Conservation (phyloP, 2,329 filamentous ascomycete genomes). For the Anthostomella pinea region DNA sequence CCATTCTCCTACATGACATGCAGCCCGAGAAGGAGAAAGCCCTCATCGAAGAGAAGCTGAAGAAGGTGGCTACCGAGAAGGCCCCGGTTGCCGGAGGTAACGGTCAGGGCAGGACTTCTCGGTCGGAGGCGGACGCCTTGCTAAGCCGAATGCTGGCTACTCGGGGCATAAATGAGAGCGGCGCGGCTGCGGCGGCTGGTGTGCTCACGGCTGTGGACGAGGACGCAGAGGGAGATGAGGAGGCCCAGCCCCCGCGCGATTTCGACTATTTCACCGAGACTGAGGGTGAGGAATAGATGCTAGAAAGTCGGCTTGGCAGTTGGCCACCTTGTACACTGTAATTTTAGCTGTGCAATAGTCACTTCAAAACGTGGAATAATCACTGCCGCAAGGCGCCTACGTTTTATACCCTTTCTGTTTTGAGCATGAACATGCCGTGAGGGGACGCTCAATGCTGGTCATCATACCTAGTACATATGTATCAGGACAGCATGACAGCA, state of each 20-base stretch:
- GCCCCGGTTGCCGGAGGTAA: conserved; percentile 50
- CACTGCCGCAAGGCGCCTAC: no score
- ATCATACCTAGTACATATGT: no score
- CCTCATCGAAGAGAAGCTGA: conserved; percentile 87
- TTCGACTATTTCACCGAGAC: conserved; percentile 78
- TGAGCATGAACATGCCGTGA: no score
- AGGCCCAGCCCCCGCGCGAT: conserved; percentile 66
- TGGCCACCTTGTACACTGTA: conserved; percentile 7
- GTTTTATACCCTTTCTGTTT: no score
- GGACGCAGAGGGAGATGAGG: conserved; percentile 70
- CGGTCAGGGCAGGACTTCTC: conserved; percentile 20
- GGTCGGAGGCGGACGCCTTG: conserved; percentile 33
- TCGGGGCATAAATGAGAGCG: conserved; percentile 30
- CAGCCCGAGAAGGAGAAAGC: conserved; percentile 74
- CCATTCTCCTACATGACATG: conserved; percentile 85
- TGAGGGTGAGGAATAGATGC: conserved; percentile 43
- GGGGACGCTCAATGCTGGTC: no score
- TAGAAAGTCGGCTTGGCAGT: neutral
- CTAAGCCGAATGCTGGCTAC: conserved; percentile 26
- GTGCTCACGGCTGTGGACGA: conserved; percentile 88
- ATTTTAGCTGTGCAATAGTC: neutral
- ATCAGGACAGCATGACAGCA: no score
- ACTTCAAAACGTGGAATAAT: no score
- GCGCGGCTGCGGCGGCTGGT: conserved; percentile 71
- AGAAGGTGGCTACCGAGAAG: conserved; percentile 68